These are phyloP conservation scores for Lycium barbarum DNA, from an alignment of 257 asterid species.

Conservation along the genomic window DNA sequence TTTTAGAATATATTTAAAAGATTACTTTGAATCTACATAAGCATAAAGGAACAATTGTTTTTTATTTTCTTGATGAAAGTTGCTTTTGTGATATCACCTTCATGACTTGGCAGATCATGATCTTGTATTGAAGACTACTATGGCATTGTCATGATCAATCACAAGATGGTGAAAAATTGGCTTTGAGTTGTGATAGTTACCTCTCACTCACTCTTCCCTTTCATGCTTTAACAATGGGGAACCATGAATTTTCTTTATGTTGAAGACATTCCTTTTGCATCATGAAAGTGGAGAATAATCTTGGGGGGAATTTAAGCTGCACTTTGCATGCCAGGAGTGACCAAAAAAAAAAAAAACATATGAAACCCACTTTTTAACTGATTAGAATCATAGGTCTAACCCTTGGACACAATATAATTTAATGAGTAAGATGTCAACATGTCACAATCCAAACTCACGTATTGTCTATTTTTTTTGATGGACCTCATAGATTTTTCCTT, in stretches of 20 bases:
- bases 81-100: not conserved
- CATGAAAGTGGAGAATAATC: constrained; percentile 8
- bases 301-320: not conserved
- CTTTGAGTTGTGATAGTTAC: not conserved
- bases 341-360: not conserved
- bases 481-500: not conserved
- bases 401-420: not conserved
- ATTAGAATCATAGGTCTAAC: not conserved
- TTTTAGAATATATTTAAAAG: too few relatives aligned
- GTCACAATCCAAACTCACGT: not conserved
- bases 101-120: not conserved
- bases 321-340: not conserved
- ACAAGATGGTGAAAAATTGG: constrained; percentile 23
- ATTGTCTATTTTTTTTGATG: not conserved
- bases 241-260: constrained; percentile 10
- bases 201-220: not conserved
- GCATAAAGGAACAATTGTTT: too few relatives aligned
- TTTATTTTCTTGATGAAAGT: not conserved
- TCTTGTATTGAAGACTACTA: not conserved
- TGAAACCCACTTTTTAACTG: not conserved
- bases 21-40: too few relatives aligned
- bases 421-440: not conserved
- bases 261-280: constrained; percentile 6
- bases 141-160: not conserved
- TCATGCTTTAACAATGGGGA: constrained; percentile 17